These are phyloP conservation scores for Silene coronaria DNA, from an alignment of 179 eudicot species.

Conservation along the genomic window DNA sequence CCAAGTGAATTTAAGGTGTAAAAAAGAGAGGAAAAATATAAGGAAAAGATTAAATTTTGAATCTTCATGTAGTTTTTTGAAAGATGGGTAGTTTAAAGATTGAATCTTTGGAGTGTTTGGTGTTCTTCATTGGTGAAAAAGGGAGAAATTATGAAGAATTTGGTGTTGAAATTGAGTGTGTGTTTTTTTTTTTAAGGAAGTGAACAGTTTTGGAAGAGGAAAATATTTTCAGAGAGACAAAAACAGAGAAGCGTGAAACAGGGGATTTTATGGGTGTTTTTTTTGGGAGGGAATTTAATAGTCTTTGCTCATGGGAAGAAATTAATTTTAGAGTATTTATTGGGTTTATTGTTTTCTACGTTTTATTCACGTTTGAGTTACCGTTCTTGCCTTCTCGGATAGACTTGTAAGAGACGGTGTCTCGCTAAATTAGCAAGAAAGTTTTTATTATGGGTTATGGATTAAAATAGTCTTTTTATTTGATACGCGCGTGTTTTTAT, in stretches of 20 bases:
- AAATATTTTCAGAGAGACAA: not conserved
- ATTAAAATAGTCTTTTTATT: too few relatives aligned
- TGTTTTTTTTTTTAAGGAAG: slow-evolving; percentile 13
- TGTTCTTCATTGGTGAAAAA: slow-evolving; percentile 33
- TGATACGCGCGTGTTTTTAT: too few relatives aligned
- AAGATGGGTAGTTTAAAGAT: not conserved
- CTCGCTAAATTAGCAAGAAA: too few relatives aligned
- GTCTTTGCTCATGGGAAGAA: slow-evolving; percentile 3
- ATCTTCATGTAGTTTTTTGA: slow-evolving; percentile 31
- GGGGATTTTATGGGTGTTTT: slow-evolving; percentile 12
- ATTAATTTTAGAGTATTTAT: too few relatives aligned
- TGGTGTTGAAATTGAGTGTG: slow-evolving; percentile 6
- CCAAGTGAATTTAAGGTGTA: slow-evolving; percentile 29
- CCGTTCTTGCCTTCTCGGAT: too few relatives aligned
- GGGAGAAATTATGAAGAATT: not conserved
- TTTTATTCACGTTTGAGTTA: too few relatives aligned
- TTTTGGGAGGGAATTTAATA: slow-evolving; percentile 10
- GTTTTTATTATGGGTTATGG: too few relatives aligned
- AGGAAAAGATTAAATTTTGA: slow-evolving; percentile 7
- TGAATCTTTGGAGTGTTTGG: slow-evolving; percentile 2
- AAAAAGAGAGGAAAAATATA: slow-evolving; percentile 21
- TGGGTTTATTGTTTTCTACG: too few relatives aligned
- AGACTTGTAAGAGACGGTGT: too few relatives aligned
- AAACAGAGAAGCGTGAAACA: not conserved
- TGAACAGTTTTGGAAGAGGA: not conserved